phyloP scores from a whole-genome alignment of 139 green algal genomes.

The Picochlorum sp. region DNA sequence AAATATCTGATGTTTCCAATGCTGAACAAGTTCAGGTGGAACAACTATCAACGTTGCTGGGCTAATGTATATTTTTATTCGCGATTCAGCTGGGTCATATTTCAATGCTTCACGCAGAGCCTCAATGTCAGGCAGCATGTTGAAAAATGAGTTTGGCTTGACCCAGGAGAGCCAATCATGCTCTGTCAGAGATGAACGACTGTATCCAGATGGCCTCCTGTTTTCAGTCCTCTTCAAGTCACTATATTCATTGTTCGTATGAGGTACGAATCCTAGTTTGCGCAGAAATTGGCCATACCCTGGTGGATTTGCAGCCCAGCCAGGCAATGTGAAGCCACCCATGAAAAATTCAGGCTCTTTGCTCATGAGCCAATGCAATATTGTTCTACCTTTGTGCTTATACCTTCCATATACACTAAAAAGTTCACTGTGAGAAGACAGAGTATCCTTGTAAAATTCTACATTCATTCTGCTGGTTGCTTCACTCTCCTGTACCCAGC shows the following conservation, averaged over 20 bases:
- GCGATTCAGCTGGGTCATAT: conserved; percentile 3
- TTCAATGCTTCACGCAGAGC: conserved; percentile 36
- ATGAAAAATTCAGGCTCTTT: neutral
- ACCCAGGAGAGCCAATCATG: conserved; percentile 12
- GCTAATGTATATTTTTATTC: conserved; percentile 63
- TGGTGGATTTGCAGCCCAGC: neutral
- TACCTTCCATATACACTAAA: too few relatives aligned
- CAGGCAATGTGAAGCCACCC: neutral
- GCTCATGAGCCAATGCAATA: too few relatives aligned
- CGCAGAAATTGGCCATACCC: conserved; percentile 7
- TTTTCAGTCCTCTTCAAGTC: neutral
- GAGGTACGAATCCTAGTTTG: conserved; percentile 4
- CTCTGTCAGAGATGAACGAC: neutral
- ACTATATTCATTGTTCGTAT: neutral
- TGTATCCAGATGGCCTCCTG: neutral
- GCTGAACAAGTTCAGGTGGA: conserved; percentile 66
- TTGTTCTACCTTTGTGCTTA: too few relatives aligned
- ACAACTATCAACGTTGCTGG: conserved; percentile 87
- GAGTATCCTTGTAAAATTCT: too few relatives aligned
- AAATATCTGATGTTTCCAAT: conserved; percentile 76
- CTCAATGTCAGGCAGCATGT: conserved; percentile 35
- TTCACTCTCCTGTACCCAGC: conserved; percentile 10
- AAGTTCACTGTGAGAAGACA: too few relatives aligned
- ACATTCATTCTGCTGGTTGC: neutral
- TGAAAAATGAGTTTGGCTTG: neutral